Evolutionary conservation across 306 rosid species (phyloP).

Genomic region (Cucumis cinereus): DNA sequence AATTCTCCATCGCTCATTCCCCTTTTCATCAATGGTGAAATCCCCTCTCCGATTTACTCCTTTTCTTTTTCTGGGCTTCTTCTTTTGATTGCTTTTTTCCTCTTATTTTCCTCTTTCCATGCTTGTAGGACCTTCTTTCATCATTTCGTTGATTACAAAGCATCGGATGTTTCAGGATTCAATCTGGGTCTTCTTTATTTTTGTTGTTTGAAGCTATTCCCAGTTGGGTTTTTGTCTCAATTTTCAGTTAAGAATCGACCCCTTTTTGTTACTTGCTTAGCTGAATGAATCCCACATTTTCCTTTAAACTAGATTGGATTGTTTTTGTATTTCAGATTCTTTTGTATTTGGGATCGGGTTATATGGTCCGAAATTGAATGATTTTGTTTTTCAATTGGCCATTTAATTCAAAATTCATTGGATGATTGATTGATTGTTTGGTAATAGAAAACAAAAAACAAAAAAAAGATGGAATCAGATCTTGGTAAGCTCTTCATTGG

Average conservation of each 20-base stretch:
- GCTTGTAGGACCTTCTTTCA: conserved; percentile 24
- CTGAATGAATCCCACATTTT: conserved; percentile 32
- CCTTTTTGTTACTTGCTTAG: conserved; percentile 8
- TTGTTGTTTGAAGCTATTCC: conserved; percentile 32
- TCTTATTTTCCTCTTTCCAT: conserved; percentile 14
- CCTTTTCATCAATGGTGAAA: conserved; percentile 38
- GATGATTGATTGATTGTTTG: conserved; percentile 16
- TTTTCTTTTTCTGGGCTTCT: conserved; percentile 12
- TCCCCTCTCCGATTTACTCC: conserved; percentile 18
- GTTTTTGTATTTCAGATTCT: neutral
- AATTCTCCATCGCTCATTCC: conserved; percentile 19
- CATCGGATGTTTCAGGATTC: conserved; percentile 62
- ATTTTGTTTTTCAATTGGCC: conserved; percentile 15
- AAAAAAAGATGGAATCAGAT: conserved; percentile 71
- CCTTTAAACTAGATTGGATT: neutral
- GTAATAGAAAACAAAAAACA: conserved; percentile 1
- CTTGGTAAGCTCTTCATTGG: conserved; percentile 98
- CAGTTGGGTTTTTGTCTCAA: conserved; percentile 46
- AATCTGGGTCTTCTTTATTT: conserved; percentile 38
- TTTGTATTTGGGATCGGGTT: conserved; percentile 14
- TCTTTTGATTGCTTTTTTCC: conserved; percentile 24
- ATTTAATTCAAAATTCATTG: conserved; percentile 2
- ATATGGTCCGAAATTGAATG: conserved; percentile 11
- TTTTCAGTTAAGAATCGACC: conserved; percentile 34
- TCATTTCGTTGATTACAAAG: conserved; percentile 31